Evolutionary conservation across 2,329 filamentous ascomycete genomes (phyloP).

Genomic region (Monilinia polystroma): DNA sequence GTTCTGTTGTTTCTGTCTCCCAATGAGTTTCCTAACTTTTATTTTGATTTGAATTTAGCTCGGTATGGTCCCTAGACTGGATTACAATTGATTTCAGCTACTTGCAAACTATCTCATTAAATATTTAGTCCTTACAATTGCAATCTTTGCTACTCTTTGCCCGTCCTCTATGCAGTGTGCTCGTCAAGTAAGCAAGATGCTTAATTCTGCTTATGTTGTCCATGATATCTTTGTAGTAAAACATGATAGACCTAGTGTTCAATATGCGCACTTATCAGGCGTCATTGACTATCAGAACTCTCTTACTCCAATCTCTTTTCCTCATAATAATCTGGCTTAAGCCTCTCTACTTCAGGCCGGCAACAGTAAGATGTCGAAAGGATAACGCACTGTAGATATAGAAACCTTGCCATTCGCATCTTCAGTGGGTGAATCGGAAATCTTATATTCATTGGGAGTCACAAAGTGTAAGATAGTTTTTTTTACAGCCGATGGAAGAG

Average conservation of each 20-base stretch:
- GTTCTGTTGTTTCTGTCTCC: neutral
- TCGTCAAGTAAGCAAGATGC: neutral
- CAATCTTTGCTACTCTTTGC: neutral
- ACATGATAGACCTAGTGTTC: neutral
- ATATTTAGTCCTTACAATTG: neutral
- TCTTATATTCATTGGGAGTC: too few species aligned
- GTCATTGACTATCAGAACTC: too few species aligned
- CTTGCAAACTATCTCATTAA: too few species aligned
- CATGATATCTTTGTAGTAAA: neutral
- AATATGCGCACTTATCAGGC: too few species aligned
- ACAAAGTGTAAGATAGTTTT: too few species aligned
- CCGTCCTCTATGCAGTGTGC: neutral
- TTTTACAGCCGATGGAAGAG: too few species aligned
- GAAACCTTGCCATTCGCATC: neutral
- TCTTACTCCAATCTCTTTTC: too few species aligned
- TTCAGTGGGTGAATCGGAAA: neutral
- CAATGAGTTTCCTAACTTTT: neutral
- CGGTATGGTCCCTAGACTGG: neutral
- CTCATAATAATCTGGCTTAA: too few species aligned
- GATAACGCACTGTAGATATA: neutral
- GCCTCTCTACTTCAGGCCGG: too few species aligned
- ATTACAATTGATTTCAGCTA: too few species aligned
- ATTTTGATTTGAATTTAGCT: too few species aligned
- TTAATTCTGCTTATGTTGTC: neutral
- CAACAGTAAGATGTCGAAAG: neutral